Conservation (phyloP, 2,329 filamentous ascomycete species). For the Colletotrichum cereale region DNA sequence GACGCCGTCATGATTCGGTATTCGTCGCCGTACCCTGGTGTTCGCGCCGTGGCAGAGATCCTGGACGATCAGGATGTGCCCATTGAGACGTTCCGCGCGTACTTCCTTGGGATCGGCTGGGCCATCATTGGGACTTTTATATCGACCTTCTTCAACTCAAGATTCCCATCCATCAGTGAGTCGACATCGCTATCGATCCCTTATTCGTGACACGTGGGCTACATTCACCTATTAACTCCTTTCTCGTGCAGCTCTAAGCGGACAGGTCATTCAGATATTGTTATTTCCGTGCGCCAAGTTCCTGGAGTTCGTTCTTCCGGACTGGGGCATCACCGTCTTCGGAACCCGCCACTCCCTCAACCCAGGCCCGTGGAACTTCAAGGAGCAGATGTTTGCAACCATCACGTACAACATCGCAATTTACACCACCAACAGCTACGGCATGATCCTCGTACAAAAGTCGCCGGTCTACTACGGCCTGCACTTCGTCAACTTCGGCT, state of each 20-base stretch:
- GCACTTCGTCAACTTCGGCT: constrained; percentile 54
- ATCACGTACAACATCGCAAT: constrained; percentile 55
- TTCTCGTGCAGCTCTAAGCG: constrained; percentile 45
- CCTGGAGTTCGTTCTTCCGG: constrained; percentile 58
- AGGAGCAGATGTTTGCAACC: constrained; percentile 58
- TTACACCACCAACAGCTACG: constrained; percentile 51
- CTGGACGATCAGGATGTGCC: constrained; percentile 52
- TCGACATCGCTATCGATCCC: neutral
- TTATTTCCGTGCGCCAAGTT: constrained; percentile 60
- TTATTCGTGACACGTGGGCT: neutral
- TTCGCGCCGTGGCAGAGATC: constrained; percentile 55
- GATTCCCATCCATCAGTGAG: constrained; percentile 54
- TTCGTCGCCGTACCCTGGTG: constrained; percentile 58
- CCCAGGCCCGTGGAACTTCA: constrained; percentile 56
- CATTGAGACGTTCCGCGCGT: constrained; percentile 57
- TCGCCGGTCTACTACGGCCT: constrained; percentile 56
- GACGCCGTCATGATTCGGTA: constrained; percentile 56
- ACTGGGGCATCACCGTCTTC: constrained; percentile 58
- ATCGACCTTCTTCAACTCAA: constrained; percentile 56
- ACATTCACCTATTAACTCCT: neutral
- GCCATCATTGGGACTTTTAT: constrained; percentile 55
- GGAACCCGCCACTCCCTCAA: constrained; percentile 51
- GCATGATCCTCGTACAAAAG: constrained; percentile 52
- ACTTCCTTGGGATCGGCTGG: constrained; percentile 56
- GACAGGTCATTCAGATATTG: constrained; percentile 59